phyloP scores from a whole-genome alignment of 148 eudicot species.

The Silene latifolia region DNA sequence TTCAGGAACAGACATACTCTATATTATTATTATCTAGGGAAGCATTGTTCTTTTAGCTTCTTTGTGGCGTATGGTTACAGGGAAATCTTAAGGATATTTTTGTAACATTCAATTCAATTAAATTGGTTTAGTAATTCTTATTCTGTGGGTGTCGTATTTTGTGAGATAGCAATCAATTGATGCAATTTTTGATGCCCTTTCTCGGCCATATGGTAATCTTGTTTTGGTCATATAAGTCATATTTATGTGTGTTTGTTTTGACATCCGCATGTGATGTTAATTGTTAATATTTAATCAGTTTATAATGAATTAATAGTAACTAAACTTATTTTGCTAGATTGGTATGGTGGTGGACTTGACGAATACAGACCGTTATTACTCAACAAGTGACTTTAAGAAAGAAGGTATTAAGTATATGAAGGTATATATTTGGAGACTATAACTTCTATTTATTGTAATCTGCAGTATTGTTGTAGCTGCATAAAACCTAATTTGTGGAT shows the following conservation, averaged over 20 bases:
- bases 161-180: too few relatives aligned
- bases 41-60: too few relatives aligned
- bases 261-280: background rate
- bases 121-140: too few relatives aligned
- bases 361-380: slow-evolving; percentile 91
- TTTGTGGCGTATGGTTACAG: too few relatives aligned
- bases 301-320: background rate
- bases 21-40: too few relatives aligned
- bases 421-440: slow-evolving; percentile 38
- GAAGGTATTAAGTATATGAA: slow-evolving; percentile 87
- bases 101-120: too few relatives aligned
- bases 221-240: too few relatives aligned
- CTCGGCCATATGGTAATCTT: too few relatives aligned
- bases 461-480: slow-evolving; percentile 1
- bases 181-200: too few relatives aligned
- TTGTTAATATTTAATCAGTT: background rate
- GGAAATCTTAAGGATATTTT: too few relatives aligned
- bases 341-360: slow-evolving; percentile 98
- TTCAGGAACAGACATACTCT: too few relatives aligned
- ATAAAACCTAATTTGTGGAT: background rate
- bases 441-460: background rate
- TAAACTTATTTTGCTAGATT: slow-evolving; percentile 47
- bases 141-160: too few relatives aligned
- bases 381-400: slow-evolving; percentile 56
- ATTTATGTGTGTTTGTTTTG: background rate